phyloP scores from a whole-genome alignment of 169 alveolate species.

The Miamiensis avidus region DNA sequence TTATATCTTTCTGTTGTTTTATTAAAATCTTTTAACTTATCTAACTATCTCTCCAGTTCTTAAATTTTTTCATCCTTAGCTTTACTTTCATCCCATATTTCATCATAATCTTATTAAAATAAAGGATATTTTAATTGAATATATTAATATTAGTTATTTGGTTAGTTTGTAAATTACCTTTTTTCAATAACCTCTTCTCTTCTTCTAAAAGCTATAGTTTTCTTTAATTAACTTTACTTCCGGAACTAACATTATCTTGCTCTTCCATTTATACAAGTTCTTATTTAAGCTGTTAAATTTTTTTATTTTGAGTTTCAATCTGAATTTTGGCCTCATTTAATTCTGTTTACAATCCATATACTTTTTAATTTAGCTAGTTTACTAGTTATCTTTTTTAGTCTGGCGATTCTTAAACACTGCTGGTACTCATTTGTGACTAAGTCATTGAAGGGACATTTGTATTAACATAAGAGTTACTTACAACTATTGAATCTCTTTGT shows the following conservation, averaged over 20 bases:
- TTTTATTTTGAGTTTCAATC: conserved; percentile 50
- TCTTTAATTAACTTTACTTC: conserved; percentile 19
- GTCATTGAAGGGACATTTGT: not conserved
- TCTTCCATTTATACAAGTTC: conserved; percentile 48
- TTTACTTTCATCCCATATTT: conserved; percentile 44
- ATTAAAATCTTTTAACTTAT: conserved; percentile 43
- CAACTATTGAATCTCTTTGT: conserved; percentile 8
- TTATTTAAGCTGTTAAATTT: conserved; percentile 49
- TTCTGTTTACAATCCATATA: conserved; percentile 35
- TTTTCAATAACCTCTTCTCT: conserved; percentile 39
- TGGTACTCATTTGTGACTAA: too few species aligned
- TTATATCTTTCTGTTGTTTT: conserved; percentile 43
- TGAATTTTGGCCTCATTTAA: conserved; percentile 52
- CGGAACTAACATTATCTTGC: conserved; percentile 22
- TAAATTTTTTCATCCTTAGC: conserved; percentile 42
- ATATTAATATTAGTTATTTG: too few species aligned
- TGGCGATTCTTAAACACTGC: too few species aligned
- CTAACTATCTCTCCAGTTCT: conserved; percentile 47
- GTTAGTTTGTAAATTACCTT: not conserved
- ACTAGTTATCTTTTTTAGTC: not conserved
- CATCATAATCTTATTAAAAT: conserved; percentile 19
- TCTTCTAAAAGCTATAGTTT: conserved; percentile 47
- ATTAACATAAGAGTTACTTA: not conserved
- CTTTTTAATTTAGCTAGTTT: not conserved
- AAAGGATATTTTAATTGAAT: too few species aligned